These are phyloP conservation scores for Hypoxylon sp. DNA, from an alignment of 2,329 filamentous ascomycete species.

Conservation along the genomic window DNA sequence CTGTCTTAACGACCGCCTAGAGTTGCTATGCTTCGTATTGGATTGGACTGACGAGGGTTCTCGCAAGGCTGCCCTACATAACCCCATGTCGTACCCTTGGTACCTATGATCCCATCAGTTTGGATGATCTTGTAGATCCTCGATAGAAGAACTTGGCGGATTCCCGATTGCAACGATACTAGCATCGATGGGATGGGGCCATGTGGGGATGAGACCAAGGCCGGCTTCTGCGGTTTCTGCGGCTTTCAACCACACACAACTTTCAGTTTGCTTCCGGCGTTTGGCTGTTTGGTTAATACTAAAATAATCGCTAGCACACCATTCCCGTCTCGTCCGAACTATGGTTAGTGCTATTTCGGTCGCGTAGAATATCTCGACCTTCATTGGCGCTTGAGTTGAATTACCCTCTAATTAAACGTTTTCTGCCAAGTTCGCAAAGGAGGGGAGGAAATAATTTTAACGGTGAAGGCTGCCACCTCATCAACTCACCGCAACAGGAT, in stretches of 20 bases:
- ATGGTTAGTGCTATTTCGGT: conserved; percentile 11
- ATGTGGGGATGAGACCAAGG: conserved; percentile 39
- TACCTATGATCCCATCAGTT: conserved; percentile 41
- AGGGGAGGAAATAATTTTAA: conserved; percentile 3
- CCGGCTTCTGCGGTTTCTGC: no score
- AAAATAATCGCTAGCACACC: conserved; percentile 23
- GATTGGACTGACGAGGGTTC: conserved; percentile 27
- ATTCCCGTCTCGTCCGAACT: conserved; percentile 33
- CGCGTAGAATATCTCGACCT: conserved; percentile 24
- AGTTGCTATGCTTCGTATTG: conserved; percentile 21
- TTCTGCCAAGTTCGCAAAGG: conserved; percentile 4
- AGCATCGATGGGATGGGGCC: no score
- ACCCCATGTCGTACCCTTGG: conserved; percentile 33
- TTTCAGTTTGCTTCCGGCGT: conserved; percentile 1
- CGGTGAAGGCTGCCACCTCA: conserved; percentile 5
- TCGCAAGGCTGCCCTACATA: conserved; percentile 29
- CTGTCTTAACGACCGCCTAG: conserved; percentile 16
- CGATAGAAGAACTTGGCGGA: conserved; percentile 26
- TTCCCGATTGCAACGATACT: conserved; percentile 20
- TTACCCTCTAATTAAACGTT: neutral
- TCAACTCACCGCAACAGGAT: conserved; percentile 4
- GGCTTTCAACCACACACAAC: conserved; percentile 17
- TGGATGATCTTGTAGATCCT: conserved; percentile 44
- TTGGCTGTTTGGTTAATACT: no score
- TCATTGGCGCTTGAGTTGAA: conserved; percentile 29